Evolutionary conservation across 2,329 filamentous ascomycete species (phyloP), one percentile per base, ranked within the genome.

Genomic region (Xenosphaeropsis pyriputrescens): DNA sequence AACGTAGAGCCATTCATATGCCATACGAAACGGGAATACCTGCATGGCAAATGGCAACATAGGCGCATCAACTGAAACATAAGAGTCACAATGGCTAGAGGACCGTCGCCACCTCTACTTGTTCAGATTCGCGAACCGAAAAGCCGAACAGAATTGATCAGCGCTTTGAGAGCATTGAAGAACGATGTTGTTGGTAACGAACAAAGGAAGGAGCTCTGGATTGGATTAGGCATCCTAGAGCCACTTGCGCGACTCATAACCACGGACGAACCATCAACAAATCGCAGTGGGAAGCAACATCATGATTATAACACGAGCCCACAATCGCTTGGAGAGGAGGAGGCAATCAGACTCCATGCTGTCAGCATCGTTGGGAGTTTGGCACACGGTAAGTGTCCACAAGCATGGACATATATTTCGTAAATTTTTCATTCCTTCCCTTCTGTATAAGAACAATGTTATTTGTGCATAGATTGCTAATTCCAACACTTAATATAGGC

Each of bases 181-280:
- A 91, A 94, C 57, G 82, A 91, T 45, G 71, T 93, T 35, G 76
- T 94, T 42, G 91, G 91, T 17, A 85, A 96, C 57, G 70, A 81
- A 26, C 78, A 89, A 57, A 79, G 79, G 56, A 98, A 98, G 60
- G 80, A 89, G 58, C 60, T 74, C 40, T 88, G 79, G 65, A 68
- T 95, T 31, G 66, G 65, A 41, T 62, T 73, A 39, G 88, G 88
- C 14, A 65, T 84, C 18, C 59, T 91, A 34, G 68, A 73, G 38
- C 68, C 71, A 26, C 62, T 83, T 35, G 64, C 73, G 18, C 62
- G 65, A 29, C 57, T 73, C 37, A 57, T 80, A 30, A 57, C 58
- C 39, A 18, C 35, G 15, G 51, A 48, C 36, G 51, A 53, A 53
- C 13, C 52, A 55, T 33, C 51, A 57, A 41, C 17, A 48, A 60